Percentiles rank a stretch among this genome's conserved stretches.
Evolutionary conservation across 2,329 filamentous ascomycete genomes (phyloP).

Genomic region (Trichoderma afroharzianum): DNA sequence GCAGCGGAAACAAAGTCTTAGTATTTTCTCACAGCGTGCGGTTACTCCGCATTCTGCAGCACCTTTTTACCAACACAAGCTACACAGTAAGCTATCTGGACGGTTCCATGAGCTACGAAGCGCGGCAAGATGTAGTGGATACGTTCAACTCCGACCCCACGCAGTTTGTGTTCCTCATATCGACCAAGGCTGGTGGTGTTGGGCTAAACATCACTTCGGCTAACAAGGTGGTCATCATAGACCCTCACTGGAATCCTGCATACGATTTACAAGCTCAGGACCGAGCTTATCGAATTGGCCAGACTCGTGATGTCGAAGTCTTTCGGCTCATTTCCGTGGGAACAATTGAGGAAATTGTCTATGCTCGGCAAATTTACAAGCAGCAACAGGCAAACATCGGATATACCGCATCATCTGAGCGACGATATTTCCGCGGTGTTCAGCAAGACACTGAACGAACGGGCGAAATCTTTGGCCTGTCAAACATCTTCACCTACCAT

Average conservation of each 20-base stretch:
- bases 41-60: conserved; percentile 76
- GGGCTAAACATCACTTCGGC: conserved; percentile 95
- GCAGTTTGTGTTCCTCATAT: conserved; percentile 95
- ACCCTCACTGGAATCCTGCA: conserved; percentile 96
- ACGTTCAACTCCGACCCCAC: conserved; percentile 84
- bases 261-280: conserved; percentile 96
- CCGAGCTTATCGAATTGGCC: conserved; percentile 91
- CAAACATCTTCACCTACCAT: conserved; percentile 82
- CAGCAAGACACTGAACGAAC: conserved; percentile 79
- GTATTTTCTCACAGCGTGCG: conserved; percentile 93
- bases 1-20: conserved; percentile 87
- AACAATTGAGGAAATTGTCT: conserved; percentile 95
- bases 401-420: conserved; percentile 87
- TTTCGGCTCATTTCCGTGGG: conserved; percentile 87
- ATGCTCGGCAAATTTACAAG: conserved; percentile 96
- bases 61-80: conserved; percentile 80
- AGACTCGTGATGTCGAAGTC: conserved; percentile 88
- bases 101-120: conserved; percentile 76
- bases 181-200: conserved; percentile 86
- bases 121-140: conserved; percentile 77
- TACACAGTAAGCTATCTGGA: conserved; percentile 93
- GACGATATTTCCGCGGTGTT: conserved; percentile 92
- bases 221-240: conserved; percentile 96
- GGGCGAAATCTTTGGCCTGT: conserved; percentile 89
- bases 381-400: conserved; percentile 98